Percentiles rank a stretch among this genome's conserved stretches.
These are phyloP conservation scores for Calonectria honghensis DNA, from an alignment of 2,329 filamentous ascomycete species.

Conservation along the genomic window DNA sequence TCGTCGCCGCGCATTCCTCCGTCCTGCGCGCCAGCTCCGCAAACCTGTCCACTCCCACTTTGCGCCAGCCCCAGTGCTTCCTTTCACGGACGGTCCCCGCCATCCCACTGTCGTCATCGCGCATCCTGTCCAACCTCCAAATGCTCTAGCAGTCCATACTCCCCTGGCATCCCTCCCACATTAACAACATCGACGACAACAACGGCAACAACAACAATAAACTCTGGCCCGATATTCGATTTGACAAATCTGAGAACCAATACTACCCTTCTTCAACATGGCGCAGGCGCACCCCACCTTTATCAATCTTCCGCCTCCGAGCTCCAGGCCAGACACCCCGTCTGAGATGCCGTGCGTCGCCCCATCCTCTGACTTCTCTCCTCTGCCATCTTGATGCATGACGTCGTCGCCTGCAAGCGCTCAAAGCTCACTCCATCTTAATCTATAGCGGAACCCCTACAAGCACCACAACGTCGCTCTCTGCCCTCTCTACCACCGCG, in stretches of 20 bases:
- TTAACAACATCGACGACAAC: not conserved
- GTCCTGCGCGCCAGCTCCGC: not conserved
- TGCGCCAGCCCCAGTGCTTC: slow-evolving; percentile 1
- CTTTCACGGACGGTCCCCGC: slow-evolving; percentile 6
- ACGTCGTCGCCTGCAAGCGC: slow-evolving; percentile 27
- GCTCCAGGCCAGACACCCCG: slow-evolving; percentile 89
- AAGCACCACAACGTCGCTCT: slow-evolving; percentile 93
- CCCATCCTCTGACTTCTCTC: slow-evolving; percentile 9
- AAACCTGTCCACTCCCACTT: not conserved
- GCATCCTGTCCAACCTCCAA: slow-evolving; percentile 24
- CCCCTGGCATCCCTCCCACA: not conserved
- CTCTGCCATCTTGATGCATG: slow-evolving; percentile 19
- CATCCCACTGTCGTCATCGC: slow-evolving; percentile 33
- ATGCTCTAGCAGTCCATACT: not conserved
- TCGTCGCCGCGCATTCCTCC: not conserved
- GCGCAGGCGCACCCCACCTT: slow-evolving; percentile 76
- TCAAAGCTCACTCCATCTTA: slow-evolving; percentile 42
- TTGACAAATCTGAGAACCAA: slow-evolving; percentile 25
- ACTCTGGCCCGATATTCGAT: not conserved
- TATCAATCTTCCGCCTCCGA: slow-evolving; percentile 89
- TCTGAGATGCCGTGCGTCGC: slow-evolving; percentile 89
- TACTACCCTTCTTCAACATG: slow-evolving; percentile 54
- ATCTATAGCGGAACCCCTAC: slow-evolving; percentile 88
- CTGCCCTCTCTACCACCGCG: slow-evolving; percentile 91
- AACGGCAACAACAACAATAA: not conserved